Evolutionary conservation across 2,329 filamentous ascomycete genomes (phyloP), one percentile per base, ranked within the genome.

Genomic region (Aspergillus pseudonomiae): DNA sequence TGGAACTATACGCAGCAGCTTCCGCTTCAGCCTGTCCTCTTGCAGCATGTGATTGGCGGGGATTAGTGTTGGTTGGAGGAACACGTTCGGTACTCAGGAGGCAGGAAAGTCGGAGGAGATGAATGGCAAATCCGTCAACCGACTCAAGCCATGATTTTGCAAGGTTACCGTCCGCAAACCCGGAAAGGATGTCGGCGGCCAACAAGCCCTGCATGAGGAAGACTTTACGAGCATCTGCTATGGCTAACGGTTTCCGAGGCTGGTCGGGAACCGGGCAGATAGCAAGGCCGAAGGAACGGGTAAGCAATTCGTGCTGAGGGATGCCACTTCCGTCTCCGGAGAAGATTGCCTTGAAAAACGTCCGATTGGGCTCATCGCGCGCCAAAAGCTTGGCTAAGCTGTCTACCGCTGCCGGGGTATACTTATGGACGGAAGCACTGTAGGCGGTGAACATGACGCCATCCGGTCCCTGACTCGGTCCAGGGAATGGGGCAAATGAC

Each of bases 201-300:
- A 98, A 84, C 71, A 98, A 87, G 1, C 93, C 94, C 79, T 99
- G 95, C 85, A 96, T 95, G 12, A 99, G 81, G 71, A 93, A 90
- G 0, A 95, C 91, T 77, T 96, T 97, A 62, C 95, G 89, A 4
- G 87, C 88, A 75, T 97, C 93, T 6, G 95, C 86, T 6, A 93
- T 84, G 0, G 88, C 86, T 0, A 91, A 79, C 30, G 89, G 76
- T 63, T 86, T 85, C 2, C 86, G 83, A 19, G 86, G 85, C 43
- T 85, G 84, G 48, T 94, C 92, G 0, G 95, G 95, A 39, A 98
- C 84, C 0, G 94, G 88, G 7, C 92, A 91, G 61, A 98, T 91
- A 1, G 94, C 91, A 21, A 99, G 84, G 4, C 88, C 93, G 77
- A 99, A 98, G 0, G 93, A 87, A 63, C 91, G 89, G 0, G 94